These are phyloP conservation scores for Sugiyamaella paludigena DNA, from an alignment of 1,139 yeast genomes.

Conservation along the genomic window DNA sequence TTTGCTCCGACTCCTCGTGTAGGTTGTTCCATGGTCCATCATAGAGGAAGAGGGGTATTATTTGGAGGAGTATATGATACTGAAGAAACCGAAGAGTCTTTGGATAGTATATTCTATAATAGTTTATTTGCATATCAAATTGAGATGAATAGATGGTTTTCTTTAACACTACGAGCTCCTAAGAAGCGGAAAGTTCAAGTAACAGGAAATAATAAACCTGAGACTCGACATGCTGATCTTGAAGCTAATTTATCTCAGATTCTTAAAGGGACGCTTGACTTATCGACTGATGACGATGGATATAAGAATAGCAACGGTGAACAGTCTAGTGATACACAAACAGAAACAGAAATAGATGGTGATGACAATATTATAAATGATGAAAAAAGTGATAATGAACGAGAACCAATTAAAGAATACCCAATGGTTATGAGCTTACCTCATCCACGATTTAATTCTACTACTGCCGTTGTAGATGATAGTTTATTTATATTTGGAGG, in stretches of 20 bases:
- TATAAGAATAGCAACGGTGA: slow-evolving; percentile 40
- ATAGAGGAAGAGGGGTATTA: slow-evolving; percentile 87
- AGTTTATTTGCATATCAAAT: slow-evolving; percentile 77
- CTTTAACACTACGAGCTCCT: slow-evolving; percentile 62
- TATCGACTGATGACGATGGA: slow-evolving; percentile 55
- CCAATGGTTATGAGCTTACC: slow-evolving; percentile 64
- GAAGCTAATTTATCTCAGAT: slow-evolving; percentile 77
- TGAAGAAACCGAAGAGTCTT: slow-evolving; percentile 90
- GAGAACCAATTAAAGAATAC: slow-evolving; percentile 47
- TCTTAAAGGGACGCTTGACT: slow-evolving; percentile 56
- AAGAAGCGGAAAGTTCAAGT: slow-evolving; percentile 46
- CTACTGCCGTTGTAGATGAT: slow-evolving; percentile 85
- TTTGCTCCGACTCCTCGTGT: slow-evolving; percentile 88
- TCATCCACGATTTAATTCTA: slow-evolving; percentile 84
- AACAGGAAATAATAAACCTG: slow-evolving; percentile 25
- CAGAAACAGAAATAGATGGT: neutral
- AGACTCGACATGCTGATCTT: slow-evolving; percentile 70
- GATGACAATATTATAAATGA: slow-evolving; percentile 15
- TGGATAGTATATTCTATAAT: slow-evolving; percentile 83
- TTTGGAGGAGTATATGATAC: slow-evolving; percentile 96
- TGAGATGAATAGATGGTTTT: slow-evolving; percentile 88
- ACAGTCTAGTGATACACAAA: slow-evolving; percentile 31
- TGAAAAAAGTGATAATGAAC: slow-evolving; percentile 35
- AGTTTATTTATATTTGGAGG: slow-evolving; percentile 88
- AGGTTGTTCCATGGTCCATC: slow-evolving; percentile 88